Base-by-base conservation (phyloP, 352 stramenopile genomes). In the Pythium monospermum region DNA sequence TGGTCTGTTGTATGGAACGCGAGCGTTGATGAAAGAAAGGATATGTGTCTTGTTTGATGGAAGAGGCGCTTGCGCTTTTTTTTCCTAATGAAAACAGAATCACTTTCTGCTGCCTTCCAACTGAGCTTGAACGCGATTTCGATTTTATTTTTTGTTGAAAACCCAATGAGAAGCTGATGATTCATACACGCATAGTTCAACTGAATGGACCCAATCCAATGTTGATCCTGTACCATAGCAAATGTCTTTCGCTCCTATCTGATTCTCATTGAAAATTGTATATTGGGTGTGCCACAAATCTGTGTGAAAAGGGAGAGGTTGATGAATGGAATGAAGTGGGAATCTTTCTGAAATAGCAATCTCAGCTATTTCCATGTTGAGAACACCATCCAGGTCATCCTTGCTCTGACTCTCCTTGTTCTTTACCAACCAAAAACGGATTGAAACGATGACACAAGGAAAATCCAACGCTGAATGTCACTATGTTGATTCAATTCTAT, bases 191-290 rank as follows among this genome's bases (percentile, higher is more conserved):
- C 76, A 87, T 87, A 87, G 76, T 87, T 87, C 76, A 87, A 83
- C 76, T 85, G 76, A 87, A 75, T 44, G 31, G 62, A 59, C 28
- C 51, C 69, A 69, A 51, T 49, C 63, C 57, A 18, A 30, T 87
- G 76, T 82, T 82, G 76, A 87, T 61, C 67, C 66, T 59, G 49
- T 61, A 69, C 67, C 65, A 83, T 74, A n/a, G n/a, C n/a, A 67
- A 86, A 82, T 76, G 73, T 87, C 76, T 87, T 87, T 87, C 76
- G 76, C 73, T 87, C 73, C 73, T 87, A 87, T 87, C 73, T 83
- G 76, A 85, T 86, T 76, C 65, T 80, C 63, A 71, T 69, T 19
- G 45, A 1, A 6, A 33, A 27, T 11, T n/a, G n/a, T n/a, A n/a
- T n/a, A n/a, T n/a, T n/a, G n/a, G n/a, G n/a, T n/a, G n/a, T n/a